Conservation (phyloP, 148 eudicot species). For the Rhododendron ferrugineum region DNA sequence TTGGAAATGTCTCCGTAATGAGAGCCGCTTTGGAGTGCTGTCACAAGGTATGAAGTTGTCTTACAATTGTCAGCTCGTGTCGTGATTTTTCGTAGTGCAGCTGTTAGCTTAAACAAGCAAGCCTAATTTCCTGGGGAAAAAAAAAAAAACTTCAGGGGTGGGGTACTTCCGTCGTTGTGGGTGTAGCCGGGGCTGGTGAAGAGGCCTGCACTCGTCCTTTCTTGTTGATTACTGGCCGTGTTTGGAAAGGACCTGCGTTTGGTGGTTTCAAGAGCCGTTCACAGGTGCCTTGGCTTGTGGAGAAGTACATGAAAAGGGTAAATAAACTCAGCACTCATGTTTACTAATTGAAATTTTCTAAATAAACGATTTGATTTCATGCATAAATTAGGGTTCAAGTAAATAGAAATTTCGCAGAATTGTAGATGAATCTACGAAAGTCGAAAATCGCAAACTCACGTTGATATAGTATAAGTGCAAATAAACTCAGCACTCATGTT, state of each 20-base stretch:
- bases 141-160: constrained; percentile 53
- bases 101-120: background rate
- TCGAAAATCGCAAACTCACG: no score
- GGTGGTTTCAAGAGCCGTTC: constrained; percentile 99
- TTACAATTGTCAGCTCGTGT: background rate
- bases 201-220: constrained; percentile 94
- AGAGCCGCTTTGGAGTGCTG: constrained; percentile 96
- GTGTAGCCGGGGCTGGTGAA: constrained; percentile 95
- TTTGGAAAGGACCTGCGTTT: constrained; percentile 98
- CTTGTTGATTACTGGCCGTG: constrained; percentile 93
- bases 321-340: background rate
- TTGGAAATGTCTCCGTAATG: constrained; percentile 90
- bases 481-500: no score
- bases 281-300: constrained; percentile 98
- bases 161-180: constrained; percentile 96
- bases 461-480: no score
- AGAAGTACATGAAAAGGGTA: constrained; percentile 91
- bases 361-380: background rate
- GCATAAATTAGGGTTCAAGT: no score
- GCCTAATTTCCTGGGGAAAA: background rate
- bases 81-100: background rate
- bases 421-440: no score
- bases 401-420: no score
- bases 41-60: constrained; percentile 59
- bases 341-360: no score